Percentiles rank a stretch among this genome's conserved stretches.
Evolutionary conservation across 139 green algal genomes (phyloP).

Genomic region (Chlamydomonas schloesseri): DNA sequence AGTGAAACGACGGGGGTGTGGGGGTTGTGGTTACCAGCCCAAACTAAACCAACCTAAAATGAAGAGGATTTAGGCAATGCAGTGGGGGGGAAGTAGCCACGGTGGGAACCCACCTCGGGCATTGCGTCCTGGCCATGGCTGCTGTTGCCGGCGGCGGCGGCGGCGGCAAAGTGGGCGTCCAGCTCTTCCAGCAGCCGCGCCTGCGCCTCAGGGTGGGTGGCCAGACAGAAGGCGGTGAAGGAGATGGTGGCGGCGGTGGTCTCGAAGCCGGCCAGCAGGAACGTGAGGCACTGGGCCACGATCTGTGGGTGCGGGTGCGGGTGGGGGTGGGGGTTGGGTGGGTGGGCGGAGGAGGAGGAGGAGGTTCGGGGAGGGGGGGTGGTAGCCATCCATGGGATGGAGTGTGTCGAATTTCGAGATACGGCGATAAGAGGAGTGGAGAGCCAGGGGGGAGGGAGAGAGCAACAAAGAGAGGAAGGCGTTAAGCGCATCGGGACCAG

Average conservation of each 20-base stretch:
- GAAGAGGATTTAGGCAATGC: neutral
- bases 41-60: neutral
- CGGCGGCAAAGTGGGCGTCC: neutral
- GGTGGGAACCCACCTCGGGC: neutral
- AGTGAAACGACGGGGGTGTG: no score
- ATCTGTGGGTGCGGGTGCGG: neutral
- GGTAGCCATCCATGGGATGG: no score
- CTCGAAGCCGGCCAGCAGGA: constrained; percentile 53
- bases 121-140: neutral
- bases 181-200: constrained; percentile 31
- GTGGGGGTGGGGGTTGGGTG: neutral
- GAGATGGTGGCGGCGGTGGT: constrained; percentile 60
- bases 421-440: no score
- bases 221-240: constrained; percentile 54
- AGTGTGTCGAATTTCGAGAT: no score
- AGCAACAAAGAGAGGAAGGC: no score
- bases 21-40: no score
- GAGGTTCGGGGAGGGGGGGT: no score
- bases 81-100: neutral
- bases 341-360: neutral
- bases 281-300: constrained; percentile 29
- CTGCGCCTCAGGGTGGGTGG: constrained; percentile 45
- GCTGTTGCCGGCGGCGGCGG: neutral
- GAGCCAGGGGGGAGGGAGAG: no score
- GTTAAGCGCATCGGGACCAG: no score